Evolutionary conservation across 2,329 filamentous ascomycete genomes (phyloP), one percentile per base, ranked within the genome.

Genomic region (Beauveria australis): DNA sequence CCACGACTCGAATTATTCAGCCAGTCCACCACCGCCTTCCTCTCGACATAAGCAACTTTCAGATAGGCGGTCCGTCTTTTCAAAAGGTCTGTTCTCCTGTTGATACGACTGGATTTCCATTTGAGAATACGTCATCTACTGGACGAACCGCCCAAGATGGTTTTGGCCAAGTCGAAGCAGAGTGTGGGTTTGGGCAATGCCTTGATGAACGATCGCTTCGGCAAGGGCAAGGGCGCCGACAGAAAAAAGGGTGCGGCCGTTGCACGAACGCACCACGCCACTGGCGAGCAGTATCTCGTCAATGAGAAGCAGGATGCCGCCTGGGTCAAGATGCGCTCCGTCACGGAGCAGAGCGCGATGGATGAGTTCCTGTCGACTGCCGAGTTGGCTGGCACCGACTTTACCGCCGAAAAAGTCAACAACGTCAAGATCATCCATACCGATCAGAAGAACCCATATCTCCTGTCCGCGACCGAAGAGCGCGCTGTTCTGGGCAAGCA

Each of bases 321-420:
- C 67, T 99, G 92, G 92, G 91, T 97, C 71, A 99, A 97, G 81
- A 97, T 99, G 94, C 91, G 93, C 78, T 96, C 91, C 73, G 90
- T 99, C 67, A 99, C 94, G 5, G 91, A 99, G 79, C 94, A 99
- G 76, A 92, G 89, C 67, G 92, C 92, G 49, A 85, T 99, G 64
- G 94, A 99, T 74, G 94, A 99, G 75, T 99, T 99, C 74, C 79
- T 99, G 65, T 90, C 89, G 61, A 99, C 94, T 1, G 95, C 94
- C 64, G 92, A 97, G 77, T 80, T 99, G 67, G 94, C 94, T n/a
- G 93, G 92, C 66, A 99, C 94, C 66, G 94, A 99, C 73, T 99
- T 99, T 75, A 97, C 93, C 1, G 95, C 94, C 30, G 92, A 97
- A 79, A 97, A 97, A 82, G 89, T 96, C 85, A 97, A 93, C 77